Evolutionary conservation across 2,329 filamentous ascomycete species (phyloP).

Genomic region (Colletotrichum tabaci): DNA sequence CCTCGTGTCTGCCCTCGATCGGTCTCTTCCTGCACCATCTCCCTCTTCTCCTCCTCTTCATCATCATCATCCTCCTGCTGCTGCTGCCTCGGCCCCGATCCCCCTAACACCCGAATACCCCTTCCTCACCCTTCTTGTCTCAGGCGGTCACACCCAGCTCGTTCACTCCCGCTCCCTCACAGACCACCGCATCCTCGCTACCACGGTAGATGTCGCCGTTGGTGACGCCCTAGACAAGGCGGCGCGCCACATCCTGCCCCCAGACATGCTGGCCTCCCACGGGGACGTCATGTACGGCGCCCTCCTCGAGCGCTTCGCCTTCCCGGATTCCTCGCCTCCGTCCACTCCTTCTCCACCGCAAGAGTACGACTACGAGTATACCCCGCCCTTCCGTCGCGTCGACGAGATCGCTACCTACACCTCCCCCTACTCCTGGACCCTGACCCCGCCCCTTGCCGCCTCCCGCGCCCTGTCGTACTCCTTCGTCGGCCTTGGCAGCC

Average conservation of each 20-base stretch:
- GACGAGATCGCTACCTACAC: slow-evolving; percentile 67
- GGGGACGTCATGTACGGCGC: slow-evolving; percentile 84
- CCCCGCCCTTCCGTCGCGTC: slow-evolving; percentile 68
- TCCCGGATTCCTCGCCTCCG: slow-evolving; percentile 59
- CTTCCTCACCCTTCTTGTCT: slow-evolving; percentile 90
- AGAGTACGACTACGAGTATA: slow-evolving; percentile 63
- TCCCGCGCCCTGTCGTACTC: slow-evolving; percentile 76
- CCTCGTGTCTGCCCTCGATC: slow-evolving; percentile 75
- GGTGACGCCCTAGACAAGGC: slow-evolving; percentile 93
- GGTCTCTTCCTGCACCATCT: not conserved
- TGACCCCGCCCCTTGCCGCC: slow-evolving; percentile 76
- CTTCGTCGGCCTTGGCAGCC: slow-evolving; percentile 80
- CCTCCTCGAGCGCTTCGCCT: slow-evolving; percentile 84
- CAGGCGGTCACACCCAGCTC: slow-evolving; percentile 92
- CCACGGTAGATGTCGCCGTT: slow-evolving; percentile 85
- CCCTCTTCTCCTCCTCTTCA: not conserved
- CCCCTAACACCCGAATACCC: slow-evolving; percentile 74
- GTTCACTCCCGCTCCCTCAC: slow-evolving; percentile 79
- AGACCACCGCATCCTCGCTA: slow-evolving; percentile 80
- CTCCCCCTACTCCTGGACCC: slow-evolving; percentile 69
- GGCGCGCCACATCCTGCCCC: slow-evolving; percentile 82
- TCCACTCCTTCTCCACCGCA: not conserved
- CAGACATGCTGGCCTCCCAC: slow-evolving; percentile 65
- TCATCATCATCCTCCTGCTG: not conserved
- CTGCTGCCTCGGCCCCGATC: not conserved